phyloP scores from a whole-genome alignment of 495 filamentous ascomycete genomes.

The Talaromyces proteolyticus region DNA sequence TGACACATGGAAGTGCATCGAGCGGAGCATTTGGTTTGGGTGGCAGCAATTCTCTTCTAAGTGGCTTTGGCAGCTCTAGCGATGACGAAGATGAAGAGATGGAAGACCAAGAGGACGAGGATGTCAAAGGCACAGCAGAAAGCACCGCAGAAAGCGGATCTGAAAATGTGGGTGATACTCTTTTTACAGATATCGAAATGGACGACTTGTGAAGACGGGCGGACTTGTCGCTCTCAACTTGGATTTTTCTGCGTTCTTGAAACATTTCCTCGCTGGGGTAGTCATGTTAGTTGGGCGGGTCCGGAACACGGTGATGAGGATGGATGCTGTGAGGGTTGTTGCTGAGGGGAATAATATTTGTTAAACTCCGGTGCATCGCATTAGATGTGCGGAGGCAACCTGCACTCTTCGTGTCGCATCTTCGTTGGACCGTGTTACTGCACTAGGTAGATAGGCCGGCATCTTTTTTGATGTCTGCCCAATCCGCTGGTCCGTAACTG shows the following conservation, averaged over 20 bases:
- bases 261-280: conserved; percentile 6
- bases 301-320: conserved; percentile 3
- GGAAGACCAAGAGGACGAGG: conserved; percentile 76
- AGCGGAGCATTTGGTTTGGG: conserved; percentile 56
- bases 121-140: conserved; percentile 19
- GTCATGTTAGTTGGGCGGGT: background rate
- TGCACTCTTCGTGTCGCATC: conserved; percentile 11
- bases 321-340: conserved; percentile 1
- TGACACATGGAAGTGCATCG: conserved; percentile 56
- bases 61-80: conserved; percentile 92
- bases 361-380: conserved; percentile 10
- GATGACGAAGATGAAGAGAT: conserved; percentile 96
- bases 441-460: conserved; percentile 12
- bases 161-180: conserved; percentile 63
- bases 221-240: conserved; percentile 7
- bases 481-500: background rate
- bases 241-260: conserved; percentile 6
- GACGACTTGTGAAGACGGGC: conserved; percentile 29
- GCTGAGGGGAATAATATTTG: background rate
- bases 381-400: conserved; percentile 13
- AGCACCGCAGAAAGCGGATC: conserved; percentile 34
- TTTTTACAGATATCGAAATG: conserved; percentile 53
- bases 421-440: conserved; percentile 3
- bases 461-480: background rate
- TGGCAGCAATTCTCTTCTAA: conserved; percentile 66